phyloP scores from a whole-genome alignment of 1,284 basidiomycete genomes.

The Cutaneotrichosporon arboriforme region DNA sequence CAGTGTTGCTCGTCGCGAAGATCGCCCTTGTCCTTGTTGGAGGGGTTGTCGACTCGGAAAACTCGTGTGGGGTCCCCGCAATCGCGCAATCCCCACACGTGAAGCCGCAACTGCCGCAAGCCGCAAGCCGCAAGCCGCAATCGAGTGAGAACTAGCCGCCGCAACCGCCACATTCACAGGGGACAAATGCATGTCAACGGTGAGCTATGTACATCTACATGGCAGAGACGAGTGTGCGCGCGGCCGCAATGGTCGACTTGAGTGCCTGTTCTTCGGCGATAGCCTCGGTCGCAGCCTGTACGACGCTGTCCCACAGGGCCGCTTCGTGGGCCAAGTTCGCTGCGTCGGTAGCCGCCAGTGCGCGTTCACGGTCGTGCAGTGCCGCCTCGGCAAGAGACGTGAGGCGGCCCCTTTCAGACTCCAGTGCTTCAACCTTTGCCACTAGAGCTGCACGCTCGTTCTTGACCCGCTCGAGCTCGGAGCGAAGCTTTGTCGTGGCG shows the following conservation, averaged over 20 bases:
- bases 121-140: too few species aligned
- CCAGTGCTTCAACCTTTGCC: conserved; percentile 4
- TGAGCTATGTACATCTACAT: background rate
- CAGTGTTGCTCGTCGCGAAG: too few species aligned
- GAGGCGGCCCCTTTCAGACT: conserved; percentile 8
- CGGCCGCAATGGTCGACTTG: background rate
- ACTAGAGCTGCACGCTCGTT: conserved; percentile 8
- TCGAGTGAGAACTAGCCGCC: too few species aligned
- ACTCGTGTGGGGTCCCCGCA: too few species aligned
- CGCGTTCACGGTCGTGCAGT: conserved; percentile 9
- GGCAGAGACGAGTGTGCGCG: background rate
- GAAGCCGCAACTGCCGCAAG: background rate
- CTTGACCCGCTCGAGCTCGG: conserved; percentile 6
- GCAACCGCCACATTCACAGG: background rate
- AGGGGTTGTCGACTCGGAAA: too few species aligned
- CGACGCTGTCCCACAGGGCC: conserved; percentile 10
- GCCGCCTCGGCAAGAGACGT: conserved; percentile 1
- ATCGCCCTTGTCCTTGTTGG: too few species aligned
- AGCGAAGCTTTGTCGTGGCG: background rate
- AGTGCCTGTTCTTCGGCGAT: conserved; percentile 13
- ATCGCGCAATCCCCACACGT: too few species aligned
- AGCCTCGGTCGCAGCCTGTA: conserved; percentile 11
- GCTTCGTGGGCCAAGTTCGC: conserved; percentile 4
- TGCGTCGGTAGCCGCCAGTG: background rate
- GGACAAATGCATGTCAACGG: background rate